phyloP scores from a whole-genome alignment of 352 stramenopile species.

The Peronospora destructor region DNA sequence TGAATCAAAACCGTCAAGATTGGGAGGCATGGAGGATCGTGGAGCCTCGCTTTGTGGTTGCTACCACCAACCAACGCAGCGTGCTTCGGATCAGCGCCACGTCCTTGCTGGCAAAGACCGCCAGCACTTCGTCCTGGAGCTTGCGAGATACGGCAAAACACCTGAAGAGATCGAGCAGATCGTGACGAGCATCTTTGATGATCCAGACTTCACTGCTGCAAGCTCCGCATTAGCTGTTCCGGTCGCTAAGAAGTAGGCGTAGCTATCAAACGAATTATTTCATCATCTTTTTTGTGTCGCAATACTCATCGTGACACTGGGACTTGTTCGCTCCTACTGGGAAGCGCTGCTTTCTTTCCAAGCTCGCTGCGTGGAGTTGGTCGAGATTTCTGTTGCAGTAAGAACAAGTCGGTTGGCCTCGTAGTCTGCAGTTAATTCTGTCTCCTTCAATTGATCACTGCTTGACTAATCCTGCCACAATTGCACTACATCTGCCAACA shows the following conservation, averaged over 20 bases:
- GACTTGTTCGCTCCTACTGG: slow-evolving; percentile 12
- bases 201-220: slow-evolving; percentile 1
- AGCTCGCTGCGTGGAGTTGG: background rate
- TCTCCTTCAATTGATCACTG: slow-evolving; percentile 16
- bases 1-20: slow-evolving; percentile 13
- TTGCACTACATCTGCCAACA: slow-evolving; percentile 20
- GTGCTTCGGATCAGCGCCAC: background rate
- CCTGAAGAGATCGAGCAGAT: slow-evolving; percentile 28
- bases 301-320: background rate
- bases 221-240: slow-evolving; percentile 9
- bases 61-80: background rate
- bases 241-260: slow-evolving; percentile 12
- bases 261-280: too few species aligned
- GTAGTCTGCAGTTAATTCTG: slow-evolving; percentile 27
- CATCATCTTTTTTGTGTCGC: background rate
- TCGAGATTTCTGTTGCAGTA: background rate
- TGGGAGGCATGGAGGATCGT: slow-evolving; percentile 27
- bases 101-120: slow-evolving; percentile 11
- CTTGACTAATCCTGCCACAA: slow-evolving; percentile 26
- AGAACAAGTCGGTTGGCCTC: slow-evolving; percentile 29
- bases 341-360: background rate
- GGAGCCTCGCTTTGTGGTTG: slow-evolving; percentile 10
- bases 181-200: slow-evolving; percentile 23
- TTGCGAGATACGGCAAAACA: slow-evolving; percentile 25
- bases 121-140: slow-evolving; percentile 20